Base-by-base conservation (phyloP, 1,284 basidiomycete species). In the Cronartium ribicola region DNA sequence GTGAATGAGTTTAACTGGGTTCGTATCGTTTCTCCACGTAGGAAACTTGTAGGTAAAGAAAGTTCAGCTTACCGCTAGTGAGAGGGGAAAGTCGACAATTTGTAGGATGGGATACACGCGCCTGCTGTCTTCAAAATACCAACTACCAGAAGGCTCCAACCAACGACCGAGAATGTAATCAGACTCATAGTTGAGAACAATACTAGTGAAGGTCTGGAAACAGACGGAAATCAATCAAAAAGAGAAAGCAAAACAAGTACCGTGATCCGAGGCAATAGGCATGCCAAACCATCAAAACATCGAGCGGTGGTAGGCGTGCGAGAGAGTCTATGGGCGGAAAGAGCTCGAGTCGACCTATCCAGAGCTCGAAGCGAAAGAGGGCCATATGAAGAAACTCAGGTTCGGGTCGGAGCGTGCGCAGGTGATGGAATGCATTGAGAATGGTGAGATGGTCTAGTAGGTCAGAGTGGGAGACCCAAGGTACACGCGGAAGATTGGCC, bases 241-340 rank as follows among this genome's bases (percentile, higher is more conserved):
- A 22, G 29, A 22, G 29, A 43, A 40, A 36, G n/a, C 14, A 40
- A 17, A 62, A 67, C 20, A 37, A 59, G 29, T 44, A 41, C 8
- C 75, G 40, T 0, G 77, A 77, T 39, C 76, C 77, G 46, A 77
- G 69, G 17, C 63, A 43, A 73, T 77, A 76, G 4, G 77, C 40
- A 55, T 77, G 77, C 75, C 77, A 77, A 36, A 77, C 77, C 71
- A 77, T 75, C 37, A 77, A 61, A 6, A 77, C 77, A 67, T 77
- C 77, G 0, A 75, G 36, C 39, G 76, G 76, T 14, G 76, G 76
- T 1, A 77, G 17, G n/a, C 61, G 36, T 20, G 39, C 10, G 7
- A 37, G 41, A n/a, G n/a, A 7, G 8, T 43, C 11, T 68, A 22
- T 22, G 63, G 75, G 17, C n/a, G 51, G 51, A 29, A 29, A 29